Base-by-base conservation (phyloP, 2,329 filamentous ascomycete species). In the Colletotrichum graminicola region DNA sequence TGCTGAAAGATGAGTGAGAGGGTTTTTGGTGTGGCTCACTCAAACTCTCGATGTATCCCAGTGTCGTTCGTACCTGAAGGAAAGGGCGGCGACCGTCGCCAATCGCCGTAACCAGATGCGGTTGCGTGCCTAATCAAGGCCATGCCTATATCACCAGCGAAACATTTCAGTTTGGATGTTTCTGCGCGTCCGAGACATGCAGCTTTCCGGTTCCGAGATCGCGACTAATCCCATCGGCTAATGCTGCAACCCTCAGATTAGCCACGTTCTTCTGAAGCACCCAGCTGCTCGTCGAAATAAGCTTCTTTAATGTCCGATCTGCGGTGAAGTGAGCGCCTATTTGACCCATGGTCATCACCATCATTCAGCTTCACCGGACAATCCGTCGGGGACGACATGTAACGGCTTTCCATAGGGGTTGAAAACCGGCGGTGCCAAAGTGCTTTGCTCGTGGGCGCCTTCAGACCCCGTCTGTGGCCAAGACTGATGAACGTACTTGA, bases 181-280 rank as follows among this genome's bases (percentile, higher is more conserved):
- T n/a, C 21, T n/a, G 8, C 36, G 34, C 29, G 47, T 34, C 47
- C 32, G 32, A 62, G 47, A 63, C 49, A 43, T 43, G 49, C 49
- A 54, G 47, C 34, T 32, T 39, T 54, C n/a, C 29, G 29, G 23
- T 18, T 10, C 16, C 18, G 14, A 10, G 16, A 12, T 39, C 6
- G 11, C 34, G 39, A 32, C 34, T 34, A 62, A 32, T 62, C n/a
- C 23, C 11, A 14, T 14, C 39, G 34, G 21, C 34, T 16, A 32
- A 10, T 41, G 34, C 3, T 52, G 43, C 12, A 36, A 12, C 47
- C 36, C 36, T 39, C 23, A 14, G 10, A 54, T 29, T 26, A 62
- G 8, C 16, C 12, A 51, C 26, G 29, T 3, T 26, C 21, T 2
- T 47, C 29, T 12, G 6, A 8, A 36, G 16, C 43, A 47, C 4